These are phyloP conservation scores for Cladosporium colombiae DNA, from an alignment of 2,329 filamentous ascomycete species.

Conservation along the genomic window DNA sequence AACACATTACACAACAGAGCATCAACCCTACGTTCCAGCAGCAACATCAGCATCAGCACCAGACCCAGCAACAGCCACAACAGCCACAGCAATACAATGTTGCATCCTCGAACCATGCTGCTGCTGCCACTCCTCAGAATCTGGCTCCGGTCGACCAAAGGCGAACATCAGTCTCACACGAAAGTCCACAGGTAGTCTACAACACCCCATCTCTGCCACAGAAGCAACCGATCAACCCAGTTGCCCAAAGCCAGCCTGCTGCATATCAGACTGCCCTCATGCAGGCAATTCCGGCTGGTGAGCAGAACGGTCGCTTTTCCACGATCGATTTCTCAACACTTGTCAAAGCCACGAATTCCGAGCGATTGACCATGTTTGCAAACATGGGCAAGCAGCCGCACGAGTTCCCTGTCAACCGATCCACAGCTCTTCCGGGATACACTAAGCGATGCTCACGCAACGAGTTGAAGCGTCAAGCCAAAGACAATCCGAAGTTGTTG, in stretches of 20 bases:
- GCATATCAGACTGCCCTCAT: constrained; percentile 30
- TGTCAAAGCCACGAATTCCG: constrained; percentile 46
- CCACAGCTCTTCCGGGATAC: constrained; percentile 47
- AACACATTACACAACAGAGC: constrained; percentile 23
- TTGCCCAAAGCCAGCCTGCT: constrained; percentile 35
- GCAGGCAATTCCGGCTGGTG: constrained; percentile 33
- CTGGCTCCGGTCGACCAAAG: constrained; percentile 23
- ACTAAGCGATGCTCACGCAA: constrained; percentile 48
- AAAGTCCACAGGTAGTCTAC: constrained; percentile 6
- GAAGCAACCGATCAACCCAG: constrained; percentile 22
- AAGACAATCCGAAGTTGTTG: constrained; percentile 44
- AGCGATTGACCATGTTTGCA: constrained; percentile 46
- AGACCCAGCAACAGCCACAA: constrained; percentile 17
- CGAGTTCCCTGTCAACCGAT: constrained; percentile 48
- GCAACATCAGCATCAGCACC: constrained; percentile 10
- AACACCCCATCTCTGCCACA: constrained; percentile 5
- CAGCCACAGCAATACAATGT: constrained; percentile 15
- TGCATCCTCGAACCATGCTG: constrained; percentile 25
- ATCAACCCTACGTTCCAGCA: constrained; percentile 27
- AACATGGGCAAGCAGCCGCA: constrained; percentile 45
- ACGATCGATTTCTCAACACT: constrained; percentile 45
- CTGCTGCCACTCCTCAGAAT: constrained; percentile 35
- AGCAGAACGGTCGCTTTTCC: constrained; percentile 41
- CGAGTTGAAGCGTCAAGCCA: constrained; percentile 46
- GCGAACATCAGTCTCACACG: neutral